A percentile compares a stretch with the other conserved stretches of the same genome.
Evolutionary conservation across 2,329 filamentous ascomycete genomes (phyloP).

Genomic region (Neonectria sp.): DNA sequence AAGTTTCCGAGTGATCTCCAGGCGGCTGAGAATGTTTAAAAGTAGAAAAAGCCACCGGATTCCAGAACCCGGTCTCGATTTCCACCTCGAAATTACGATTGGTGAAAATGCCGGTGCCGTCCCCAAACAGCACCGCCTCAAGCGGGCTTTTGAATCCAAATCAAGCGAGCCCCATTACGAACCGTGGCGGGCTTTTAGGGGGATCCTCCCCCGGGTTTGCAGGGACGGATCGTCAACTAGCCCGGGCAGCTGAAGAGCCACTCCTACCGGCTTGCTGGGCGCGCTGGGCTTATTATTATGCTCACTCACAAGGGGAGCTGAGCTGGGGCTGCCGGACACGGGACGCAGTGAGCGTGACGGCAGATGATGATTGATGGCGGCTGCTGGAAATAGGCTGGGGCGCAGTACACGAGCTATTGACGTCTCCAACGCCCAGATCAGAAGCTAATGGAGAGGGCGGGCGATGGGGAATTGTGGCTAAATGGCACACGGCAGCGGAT

Average conservation of each 20-base stretch:
- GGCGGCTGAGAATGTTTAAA: neutral
- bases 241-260: conserved; percentile 21
- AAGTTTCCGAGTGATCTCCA: neutral
- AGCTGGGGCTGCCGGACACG: neutral
- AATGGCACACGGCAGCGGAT: conserved; percentile 13
- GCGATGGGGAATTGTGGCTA: conserved; percentile 2
- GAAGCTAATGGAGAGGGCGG: neutral
- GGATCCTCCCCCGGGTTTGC: conserved; percentile 24
- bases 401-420: neutral
- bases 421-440: neutral
- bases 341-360: conserved; percentile 7
- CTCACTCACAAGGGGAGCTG: conserved; percentile 2
- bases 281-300: conserved; percentile 5
- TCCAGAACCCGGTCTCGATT: conserved; percentile 18
- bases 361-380: neutral
- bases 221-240: conserved; percentile 16
- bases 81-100: conserved; percentile 8
- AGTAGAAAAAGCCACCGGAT: conserved; percentile 22
- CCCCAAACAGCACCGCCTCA: conserved; percentile 10
- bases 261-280: conserved; percentile 5
- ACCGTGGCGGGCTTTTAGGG: conserved; percentile 5
- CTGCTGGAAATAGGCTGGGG: neutral
- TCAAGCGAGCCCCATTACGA: conserved; percentile 11
- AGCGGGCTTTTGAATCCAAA: neutral
- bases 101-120: neutral